Conservation (phyloP, 192 early-diverging fungal genomes). For the Obelidium mucronatum region DNA sequence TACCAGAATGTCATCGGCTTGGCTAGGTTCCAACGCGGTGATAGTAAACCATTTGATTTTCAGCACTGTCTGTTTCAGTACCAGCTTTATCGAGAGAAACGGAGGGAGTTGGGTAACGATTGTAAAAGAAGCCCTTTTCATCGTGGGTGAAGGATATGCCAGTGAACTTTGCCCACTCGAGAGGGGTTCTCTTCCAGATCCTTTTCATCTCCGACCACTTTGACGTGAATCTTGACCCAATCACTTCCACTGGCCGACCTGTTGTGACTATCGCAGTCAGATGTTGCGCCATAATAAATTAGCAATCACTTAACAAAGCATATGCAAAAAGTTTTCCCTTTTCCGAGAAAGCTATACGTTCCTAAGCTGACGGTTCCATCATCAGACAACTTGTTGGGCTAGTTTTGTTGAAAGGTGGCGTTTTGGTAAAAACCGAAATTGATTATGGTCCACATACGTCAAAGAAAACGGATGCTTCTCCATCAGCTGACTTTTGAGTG, state of each 20-base stretch:
- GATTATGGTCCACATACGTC: constrained; percentile 28
- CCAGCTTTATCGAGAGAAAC: constrained; percentile 51
- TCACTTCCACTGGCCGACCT: constrained; percentile 67
- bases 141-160: constrained; percentile 66
- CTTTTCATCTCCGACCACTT: constrained; percentile 35
- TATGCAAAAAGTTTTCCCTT: constrained; percentile 67
- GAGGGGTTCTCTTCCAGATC: constrained; percentile 50
- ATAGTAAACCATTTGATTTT: constrained; percentile 51
- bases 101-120: constrained; percentile 54
- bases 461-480: constrained; percentile 54
- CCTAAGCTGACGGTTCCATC: constrained; percentile 65
- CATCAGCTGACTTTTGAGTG: constrained; percentile 54
- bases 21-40: constrained; percentile 60
- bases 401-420: neutral
- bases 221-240: constrained; percentile 69
- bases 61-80: constrained; percentile 64
- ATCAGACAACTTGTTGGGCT: constrained; percentile 62
- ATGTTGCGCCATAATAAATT: neutral
- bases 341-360: constrained; percentile 62
- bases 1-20: constrained; percentile 58
- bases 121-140: constrained; percentile 77
- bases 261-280: constrained; percentile 11
- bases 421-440: constrained; percentile 43
- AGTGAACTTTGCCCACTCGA: constrained; percentile 66
- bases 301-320: constrained; percentile 40